Evolutionary conservation across 176 grass and related monocot genomes (phyloP), one percentile per base, ranked within the genome.

Genomic region (Triticum timopheevii): DNA sequence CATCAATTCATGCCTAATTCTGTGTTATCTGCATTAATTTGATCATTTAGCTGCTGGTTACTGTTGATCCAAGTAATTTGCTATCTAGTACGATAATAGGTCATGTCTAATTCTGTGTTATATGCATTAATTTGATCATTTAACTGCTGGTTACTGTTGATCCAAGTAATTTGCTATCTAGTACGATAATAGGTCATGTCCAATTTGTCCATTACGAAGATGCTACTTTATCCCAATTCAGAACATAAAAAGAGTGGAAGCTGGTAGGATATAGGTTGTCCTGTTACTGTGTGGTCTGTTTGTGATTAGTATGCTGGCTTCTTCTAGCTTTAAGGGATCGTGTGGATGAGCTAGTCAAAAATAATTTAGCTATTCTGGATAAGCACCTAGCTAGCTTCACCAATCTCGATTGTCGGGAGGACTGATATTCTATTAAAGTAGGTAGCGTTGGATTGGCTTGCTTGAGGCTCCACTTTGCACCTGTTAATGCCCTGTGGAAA

Each of bases 341-440:
- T 33, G 27, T 6, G 20, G 35, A 17, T 10, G 24, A 42, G 40
- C 9, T 52, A 58, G 35, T 16, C 5, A 79, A 49, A 61, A 65
- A 58, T 30, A n/a, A 36, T 15, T 20, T 66, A 61, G n/a, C 73
- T 80, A 67, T 68, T 82, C 49, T 31, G 40, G 36, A 49, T 77
- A 36, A 66, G 61, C 61, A 76, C 76, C 67, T 87, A 34, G 4
- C 2, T 58, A 80, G 79, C 52, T 78, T 76, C 20, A 68, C 33
- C 11, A 13, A 54, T 39, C 38, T 20, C 30, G 52, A 72, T 15
- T 34, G 84, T 80, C 25, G 33, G 56, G 2, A 65, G 56, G 42
- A 16, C 71, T 15, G 7, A 40, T 85, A 61, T 68, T 83, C 56
- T 68, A 79, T 72, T 84, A 31, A 3, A 63, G 10, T 61, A 69